A percentile compares a stretch with the other conserved stretches of the same genome.
These are phyloP conservation scores for Cladosporium sp. DNA, from an alignment of 2,329 filamentous ascomycete species.

Conservation along the genomic window DNA sequence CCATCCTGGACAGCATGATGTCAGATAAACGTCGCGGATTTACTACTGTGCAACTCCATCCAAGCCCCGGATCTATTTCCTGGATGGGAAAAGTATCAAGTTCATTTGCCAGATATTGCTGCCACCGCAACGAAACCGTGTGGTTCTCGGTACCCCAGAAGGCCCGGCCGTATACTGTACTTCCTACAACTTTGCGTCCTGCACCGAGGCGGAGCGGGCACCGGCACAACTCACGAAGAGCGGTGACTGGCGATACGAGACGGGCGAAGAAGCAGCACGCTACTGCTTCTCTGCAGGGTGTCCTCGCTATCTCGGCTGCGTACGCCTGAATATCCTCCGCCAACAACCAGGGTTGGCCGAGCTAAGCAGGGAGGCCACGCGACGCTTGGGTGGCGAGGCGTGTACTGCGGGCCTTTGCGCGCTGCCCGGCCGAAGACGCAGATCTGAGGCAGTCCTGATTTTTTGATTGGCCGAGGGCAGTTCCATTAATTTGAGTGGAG, in stretches of 20 bases:
- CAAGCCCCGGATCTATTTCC: slow-evolving; percentile 10
- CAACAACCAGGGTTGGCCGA: not conserved
- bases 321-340: not conserved
- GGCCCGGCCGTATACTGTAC: no score
- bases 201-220: slow-evolving; percentile 7
- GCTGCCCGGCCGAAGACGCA: slow-evolving; percentile 1
- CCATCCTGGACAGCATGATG: slow-evolving; percentile 3
- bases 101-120: not conserved
- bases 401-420: slow-evolving; percentile 9
- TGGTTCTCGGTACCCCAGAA: no score
- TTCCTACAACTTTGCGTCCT: not conserved
- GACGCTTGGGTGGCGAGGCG: slow-evolving; percentile 11
- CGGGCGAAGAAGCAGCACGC: slow-evolving; percentile 2
- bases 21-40: slow-evolving; percentile 3
- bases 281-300: slow-evolving; percentile 11
- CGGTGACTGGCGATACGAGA: slow-evolving; percentile 11
- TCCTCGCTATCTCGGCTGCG: slow-evolving; percentile 4
- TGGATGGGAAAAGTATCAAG: slow-evolving; percentile 1
- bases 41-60: not conserved
- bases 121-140: no score
- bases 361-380: slow-evolving; percentile 9
- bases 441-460: slow-evolving; percentile 2
- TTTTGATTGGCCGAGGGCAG: slow-evolving; percentile 7
- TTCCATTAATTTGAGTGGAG: slow-evolving; percentile 13
- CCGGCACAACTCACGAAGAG: slow-evolving; percentile 6